Evolutionary conservation across 2,329 filamentous ascomycete genomes (phyloP), one percentile per base, ranked within the genome.

Genomic region (Microsporum audouinii): DNA sequence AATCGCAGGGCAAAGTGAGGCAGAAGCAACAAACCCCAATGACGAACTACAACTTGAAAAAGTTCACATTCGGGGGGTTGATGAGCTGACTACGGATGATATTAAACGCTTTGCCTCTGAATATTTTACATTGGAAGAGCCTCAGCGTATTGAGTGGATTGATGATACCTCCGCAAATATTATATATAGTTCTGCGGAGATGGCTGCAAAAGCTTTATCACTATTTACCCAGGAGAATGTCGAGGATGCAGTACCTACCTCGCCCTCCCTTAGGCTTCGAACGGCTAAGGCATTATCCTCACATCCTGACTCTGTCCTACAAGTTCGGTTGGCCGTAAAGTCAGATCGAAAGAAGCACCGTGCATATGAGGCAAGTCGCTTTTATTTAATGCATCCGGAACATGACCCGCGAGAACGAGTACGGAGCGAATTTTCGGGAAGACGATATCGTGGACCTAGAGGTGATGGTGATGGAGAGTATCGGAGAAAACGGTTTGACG

Each of bases 121-220:
- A 64, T 83, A 94, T 72, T 90, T 82, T 68, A 76, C 79, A 39
- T 71, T 74, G 12, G 78, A 80, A 60, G 70, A 77, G 59, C 78
- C 85, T 61, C 77, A 82, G 61, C 81, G 83, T 63, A 79, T 96
- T 65, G 91, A 97, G 76, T 99, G 94, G 94, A 90, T 99, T 66
- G 89, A 97, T 72, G 94, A 99, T 73, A 86, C 84, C 5, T 92
- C 90, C 0, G 89, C 90, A 64, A 97, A 97, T 71, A 79, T 96
- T 59, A 75, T 95, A 59, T 97, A 94, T 76, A 78, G 79, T 61
- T 79, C 76, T 39, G 70, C 78, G 10, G 77, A 80, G 51, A 74
- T 80, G 10, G 84, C 84, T 1, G 68, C 78, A 3, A 72, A 78
- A 58, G 84, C 84, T 23, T 75, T 87, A 29, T 68, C 71, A 36